These are phyloP conservation scores for Neofusicoccum cordaticola DNA, from an alignment of 2,329 filamentous ascomycete species.

Conservation along the genomic window DNA sequence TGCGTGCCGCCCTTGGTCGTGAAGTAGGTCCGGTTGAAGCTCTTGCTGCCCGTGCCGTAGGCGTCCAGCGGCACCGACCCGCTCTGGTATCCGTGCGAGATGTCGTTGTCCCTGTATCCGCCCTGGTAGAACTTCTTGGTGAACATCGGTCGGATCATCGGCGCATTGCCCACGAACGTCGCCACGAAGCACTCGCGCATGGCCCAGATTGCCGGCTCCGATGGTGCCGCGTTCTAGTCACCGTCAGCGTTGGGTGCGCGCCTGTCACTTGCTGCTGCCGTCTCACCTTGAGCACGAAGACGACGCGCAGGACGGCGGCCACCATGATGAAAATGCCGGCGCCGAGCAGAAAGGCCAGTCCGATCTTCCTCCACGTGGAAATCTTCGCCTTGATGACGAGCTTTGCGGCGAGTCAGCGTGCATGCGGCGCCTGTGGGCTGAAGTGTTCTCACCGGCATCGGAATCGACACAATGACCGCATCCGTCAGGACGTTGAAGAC, in stretches of 20 bases:
- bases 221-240: slow-evolving; percentile 16
- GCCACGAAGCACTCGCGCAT: slow-evolving; percentile 39
- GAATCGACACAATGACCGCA: slow-evolving; percentile 35
- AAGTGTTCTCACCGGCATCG: slow-evolving; percentile 26
- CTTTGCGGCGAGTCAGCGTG: not conserved
- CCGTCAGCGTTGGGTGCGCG: not conserved
- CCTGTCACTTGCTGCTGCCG: not conserved
- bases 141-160: slow-evolving; percentile 33
- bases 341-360: slow-evolving; percentile 33
- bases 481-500: slow-evolving; percentile 37
- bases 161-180: slow-evolving; percentile 38
- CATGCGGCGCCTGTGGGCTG: not conserved
- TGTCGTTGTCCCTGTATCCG: not conserved
- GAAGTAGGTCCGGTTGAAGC: not conserved
- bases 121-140: slow-evolving; percentile 19
- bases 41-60: not conserved
- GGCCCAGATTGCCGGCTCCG: slow-evolving; percentile 36
- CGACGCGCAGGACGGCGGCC: slow-evolving; percentile 27
- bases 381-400: slow-evolving; percentile 30
- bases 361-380: slow-evolving; percentile 29
- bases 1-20: not conserved
- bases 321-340: slow-evolving; percentile 36
- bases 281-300: slow-evolving; percentile 31
- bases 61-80: not conserved
- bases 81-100: not conserved